phyloP scores from a whole-genome alignment of 192 early-diverging fungal genomes.

The Linnemannia exigua region DNA sequence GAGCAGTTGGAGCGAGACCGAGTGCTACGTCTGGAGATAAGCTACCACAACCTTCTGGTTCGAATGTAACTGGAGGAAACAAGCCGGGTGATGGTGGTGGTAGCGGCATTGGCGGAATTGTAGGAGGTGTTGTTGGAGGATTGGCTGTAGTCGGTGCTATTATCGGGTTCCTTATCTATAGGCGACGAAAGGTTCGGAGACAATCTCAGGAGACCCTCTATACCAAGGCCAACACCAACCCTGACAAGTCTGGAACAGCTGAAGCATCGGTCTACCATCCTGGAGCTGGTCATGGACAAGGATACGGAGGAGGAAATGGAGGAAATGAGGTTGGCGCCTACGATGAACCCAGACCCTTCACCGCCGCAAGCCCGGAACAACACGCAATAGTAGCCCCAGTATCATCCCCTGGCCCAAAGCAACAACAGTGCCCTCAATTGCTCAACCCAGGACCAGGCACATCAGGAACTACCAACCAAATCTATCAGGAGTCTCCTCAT shows the following conservation, averaged over 20 bases:
- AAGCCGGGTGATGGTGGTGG: not conserved
- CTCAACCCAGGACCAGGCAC: too few relatives aligned
- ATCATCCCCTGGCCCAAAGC: too few relatives aligned
- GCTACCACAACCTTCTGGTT: not conserved
- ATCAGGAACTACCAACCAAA: too few relatives aligned
- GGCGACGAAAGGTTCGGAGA: not conserved
- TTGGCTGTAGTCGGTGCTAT: not conserved
- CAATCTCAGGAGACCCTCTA: not conserved
- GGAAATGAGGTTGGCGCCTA: too few relatives aligned
- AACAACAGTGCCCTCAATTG: too few relatives aligned
- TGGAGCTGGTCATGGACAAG: too few relatives aligned
- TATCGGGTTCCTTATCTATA: not conserved
- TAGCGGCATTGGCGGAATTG: not conserved
- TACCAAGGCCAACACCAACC: too few relatives aligned
- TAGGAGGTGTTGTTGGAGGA: slow-evolving; percentile 4
- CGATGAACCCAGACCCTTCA: too few relatives aligned
- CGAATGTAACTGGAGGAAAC: not conserved
- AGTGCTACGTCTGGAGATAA: not conserved
- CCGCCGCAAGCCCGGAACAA: too few relatives aligned
- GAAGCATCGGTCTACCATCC: not conserved
- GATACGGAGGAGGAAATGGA: too few relatives aligned
- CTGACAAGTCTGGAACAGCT: too few relatives aligned
- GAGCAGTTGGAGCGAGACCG: not conserved
- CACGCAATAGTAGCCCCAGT: too few relatives aligned
- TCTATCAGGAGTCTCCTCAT: not conserved